A percentile compares a stretch with the other conserved stretches of the same genome.
Conservation (phyloP, 768 basidiomycete species). For the Leccinum olivaceopallidum region DNA sequence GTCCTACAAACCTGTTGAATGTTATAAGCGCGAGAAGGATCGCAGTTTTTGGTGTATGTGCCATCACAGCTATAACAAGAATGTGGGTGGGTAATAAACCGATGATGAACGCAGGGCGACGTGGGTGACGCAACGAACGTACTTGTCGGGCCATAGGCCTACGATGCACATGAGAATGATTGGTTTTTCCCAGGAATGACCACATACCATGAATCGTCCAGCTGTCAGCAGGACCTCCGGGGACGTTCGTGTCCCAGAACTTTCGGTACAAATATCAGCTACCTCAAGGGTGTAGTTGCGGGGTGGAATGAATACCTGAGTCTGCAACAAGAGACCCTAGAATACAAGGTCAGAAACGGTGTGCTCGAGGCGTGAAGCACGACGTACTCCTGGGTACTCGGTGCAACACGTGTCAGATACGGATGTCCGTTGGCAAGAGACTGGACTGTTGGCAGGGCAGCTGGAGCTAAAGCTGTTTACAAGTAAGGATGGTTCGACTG, state of each 20-base stretch:
- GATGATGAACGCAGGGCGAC: neutral
- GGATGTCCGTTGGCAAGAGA: conserved; percentile 57
- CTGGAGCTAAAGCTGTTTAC: conserved; percentile 45
- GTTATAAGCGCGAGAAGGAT: conserved; percentile 46
- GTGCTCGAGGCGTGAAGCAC: neutral
- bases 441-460: conserved; percentile 48
- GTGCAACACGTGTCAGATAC: conserved; percentile 60
- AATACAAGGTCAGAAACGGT: neutral
- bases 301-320: conserved; percentile 38
- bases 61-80: conserved; percentile 52
- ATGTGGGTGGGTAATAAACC: neutral
- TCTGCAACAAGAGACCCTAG: conserved; percentile 62
- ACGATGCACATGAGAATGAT: conserved; percentile 8
- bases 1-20: conserved; percentile 39
- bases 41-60: conserved; percentile 35
- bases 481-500: conserved; percentile 24
- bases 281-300: neutral
- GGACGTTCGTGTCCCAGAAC: conserved; percentile 74
- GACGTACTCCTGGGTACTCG: conserved; percentile 62
- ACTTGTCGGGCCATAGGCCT: conserved; percentile 74
- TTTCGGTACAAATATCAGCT: conserved; percentile 27
- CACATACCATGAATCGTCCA: conserved; percentile 77
- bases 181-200: neutral
- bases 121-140: conserved; percentile 15
- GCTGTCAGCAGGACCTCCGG: conserved; percentile 60